Conservation (phyloP, 2,329 filamentous ascomycete species). For the Corynespora cassiicola region DNA sequence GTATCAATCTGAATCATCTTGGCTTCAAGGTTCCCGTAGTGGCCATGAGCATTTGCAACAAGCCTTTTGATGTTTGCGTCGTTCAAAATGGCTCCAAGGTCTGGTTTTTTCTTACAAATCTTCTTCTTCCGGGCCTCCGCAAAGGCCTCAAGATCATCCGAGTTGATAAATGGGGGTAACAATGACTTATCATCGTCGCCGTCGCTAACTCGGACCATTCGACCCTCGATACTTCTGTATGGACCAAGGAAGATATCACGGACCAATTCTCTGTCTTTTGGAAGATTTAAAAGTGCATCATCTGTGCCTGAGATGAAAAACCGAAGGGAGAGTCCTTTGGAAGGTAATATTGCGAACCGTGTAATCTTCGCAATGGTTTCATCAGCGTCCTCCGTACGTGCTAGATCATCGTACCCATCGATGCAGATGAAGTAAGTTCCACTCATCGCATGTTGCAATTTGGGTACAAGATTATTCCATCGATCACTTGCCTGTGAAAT, state of each 20-base stretch:
- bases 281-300: neutral
- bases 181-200: neutral
- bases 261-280: neutral
- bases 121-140: slow-evolving; percentile 10
- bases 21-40: slow-evolving; percentile 15
- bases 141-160: slow-evolving; percentile 11
- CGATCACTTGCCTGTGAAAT: slow-evolving; percentile 12
- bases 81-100: slow-evolving; percentile 11
- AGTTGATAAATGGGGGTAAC: slow-evolving; percentile 3
- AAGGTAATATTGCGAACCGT: slow-evolving; percentile 1
- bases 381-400: slow-evolving; percentile 1
- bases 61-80: slow-evolving; percentile 18
- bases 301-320: slow-evolving; percentile 5
- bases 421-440: slow-evolving; percentile 20
- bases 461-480: slow-evolving; percentile 9
- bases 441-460: slow-evolving; percentile 13
- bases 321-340: slow-evolving; percentile 1
- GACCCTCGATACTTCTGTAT: neutral
- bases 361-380: neutral
- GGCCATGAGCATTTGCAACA: slow-evolving; percentile 14
- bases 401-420: slow-evolving; percentile 10
- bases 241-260: slow-evolving; percentile 2
- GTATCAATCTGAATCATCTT: slow-evolving; percentile 19
- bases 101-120: slow-evolving; percentile 12
- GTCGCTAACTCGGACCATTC: neutral